phyloP scores from a whole-genome alignment of 2,329 filamentous ascomycete species.

The Furcasterigmium furcatum region DNA sequence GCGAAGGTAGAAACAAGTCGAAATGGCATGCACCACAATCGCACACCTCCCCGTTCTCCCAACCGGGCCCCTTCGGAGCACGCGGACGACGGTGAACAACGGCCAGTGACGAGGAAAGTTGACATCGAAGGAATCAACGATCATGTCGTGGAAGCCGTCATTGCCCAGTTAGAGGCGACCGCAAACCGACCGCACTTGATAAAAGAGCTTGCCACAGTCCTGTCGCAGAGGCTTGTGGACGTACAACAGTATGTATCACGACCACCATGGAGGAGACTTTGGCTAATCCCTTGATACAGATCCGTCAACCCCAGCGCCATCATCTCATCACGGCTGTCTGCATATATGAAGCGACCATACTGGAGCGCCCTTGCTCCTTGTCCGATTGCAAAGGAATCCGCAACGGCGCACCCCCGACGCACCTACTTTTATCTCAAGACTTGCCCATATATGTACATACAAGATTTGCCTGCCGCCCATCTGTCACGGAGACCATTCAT shows the following conservation, averaged over 20 bases:
- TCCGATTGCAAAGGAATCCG: conserved; percentile 88
- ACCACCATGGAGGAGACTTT: no score
- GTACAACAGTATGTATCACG: conserved; percentile 82
- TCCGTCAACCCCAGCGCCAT: conserved; percentile 95
- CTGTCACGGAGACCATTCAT: conserved; percentile 55
- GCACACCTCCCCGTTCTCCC: conserved; percentile 61
- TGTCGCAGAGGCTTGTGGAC: conserved; percentile 72
- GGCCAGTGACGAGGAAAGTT: not conserved
- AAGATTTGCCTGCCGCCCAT: no score
- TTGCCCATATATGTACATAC: no score
- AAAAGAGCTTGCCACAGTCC: conserved; percentile 82
- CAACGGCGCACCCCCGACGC: conserved; percentile 87
- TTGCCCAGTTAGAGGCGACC: conserved; percentile 83
- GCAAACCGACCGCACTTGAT: conserved; percentile 91
- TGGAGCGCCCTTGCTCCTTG: conserved; percentile 79
- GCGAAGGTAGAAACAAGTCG: conserved; percentile 16
- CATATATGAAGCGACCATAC: conserved; percentile 82
- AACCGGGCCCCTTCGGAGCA: conserved; percentile 1
- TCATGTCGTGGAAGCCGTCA: conserved; percentile 89
- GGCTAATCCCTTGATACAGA: conserved; percentile 42
- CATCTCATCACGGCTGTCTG: conserved; percentile 85
- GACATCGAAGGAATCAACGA: conserved; percentile 86
- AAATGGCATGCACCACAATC: conserved; percentile 49
- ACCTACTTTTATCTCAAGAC: conserved; percentile 96
- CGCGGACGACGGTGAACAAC: not conserved